These are phyloP conservation scores for Vanilla planifolia DNA, from an alignment of 106 monocot genomes.

Conservation along the genomic window DNA sequence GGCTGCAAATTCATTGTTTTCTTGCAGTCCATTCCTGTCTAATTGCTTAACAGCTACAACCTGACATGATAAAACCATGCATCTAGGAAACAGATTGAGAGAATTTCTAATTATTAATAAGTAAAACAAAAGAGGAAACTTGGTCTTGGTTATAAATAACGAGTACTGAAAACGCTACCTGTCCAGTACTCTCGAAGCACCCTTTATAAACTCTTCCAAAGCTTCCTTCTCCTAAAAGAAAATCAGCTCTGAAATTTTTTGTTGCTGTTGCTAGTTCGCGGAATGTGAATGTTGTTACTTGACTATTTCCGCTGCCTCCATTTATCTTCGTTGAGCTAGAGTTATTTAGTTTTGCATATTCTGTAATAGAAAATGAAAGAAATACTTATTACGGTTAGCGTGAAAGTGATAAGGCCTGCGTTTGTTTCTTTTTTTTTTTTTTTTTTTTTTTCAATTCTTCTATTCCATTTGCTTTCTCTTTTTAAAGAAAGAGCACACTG, in stretches of 20 bases:
- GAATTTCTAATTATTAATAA: not conserved
- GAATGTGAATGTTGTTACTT: constrained; percentile 30
- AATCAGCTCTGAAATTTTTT: constrained; percentile 32
- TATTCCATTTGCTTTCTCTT: too few relatives aligned
- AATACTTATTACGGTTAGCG: too few relatives aligned
- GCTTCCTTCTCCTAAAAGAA: constrained; percentile 33
- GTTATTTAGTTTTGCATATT: not conserved
- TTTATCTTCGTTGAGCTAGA: not conserved
- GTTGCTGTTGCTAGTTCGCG: constrained; percentile 39
- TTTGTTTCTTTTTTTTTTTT: too few relatives aligned
- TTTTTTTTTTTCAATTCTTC: too few relatives aligned
- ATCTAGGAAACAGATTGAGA: not conserved
- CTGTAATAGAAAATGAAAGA: not conserved
- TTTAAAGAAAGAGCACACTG: too few relatives aligned
- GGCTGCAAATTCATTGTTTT: constrained; percentile 5
- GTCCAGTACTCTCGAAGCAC: constrained; percentile 18
- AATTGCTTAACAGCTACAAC: constrained; percentile 9
- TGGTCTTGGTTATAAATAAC: not conserved
- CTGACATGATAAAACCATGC: not conserved
- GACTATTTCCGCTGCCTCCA: constrained; percentile 11
- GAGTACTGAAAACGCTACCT: constrained; percentile 16
- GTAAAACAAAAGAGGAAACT: not conserved
- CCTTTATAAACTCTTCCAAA: constrained; percentile 47
- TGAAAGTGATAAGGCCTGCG: too few relatives aligned
- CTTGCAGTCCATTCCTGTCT: constrained; percentile 10